phyloP scores from a whole-genome alignment of 805 yeast species.

The Suhomyces sp. region DNA sequence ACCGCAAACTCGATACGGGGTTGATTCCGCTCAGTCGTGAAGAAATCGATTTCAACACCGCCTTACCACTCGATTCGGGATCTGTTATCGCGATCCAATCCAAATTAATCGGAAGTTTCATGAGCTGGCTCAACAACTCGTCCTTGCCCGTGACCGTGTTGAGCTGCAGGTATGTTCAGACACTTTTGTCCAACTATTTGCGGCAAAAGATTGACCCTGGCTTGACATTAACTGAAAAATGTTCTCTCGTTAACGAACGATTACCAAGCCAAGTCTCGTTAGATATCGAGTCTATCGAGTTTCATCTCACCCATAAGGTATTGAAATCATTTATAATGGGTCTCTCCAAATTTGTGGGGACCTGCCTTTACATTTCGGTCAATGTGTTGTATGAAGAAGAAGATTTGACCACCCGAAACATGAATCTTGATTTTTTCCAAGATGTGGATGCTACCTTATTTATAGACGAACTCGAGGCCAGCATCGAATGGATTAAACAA shows the following conservation, averaged over 20 bases:
- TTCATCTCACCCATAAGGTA: constrained; percentile 47
- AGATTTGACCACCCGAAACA: constrained; percentile 63
- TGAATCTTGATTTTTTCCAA: constrained; percentile 46
- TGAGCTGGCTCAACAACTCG: constrained; percentile 76
- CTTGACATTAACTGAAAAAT: constrained; percentile 3
- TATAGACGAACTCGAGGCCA: constrained; percentile 27
- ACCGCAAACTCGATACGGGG: constrained; percentile 76
- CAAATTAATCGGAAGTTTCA: constrained; percentile 50
- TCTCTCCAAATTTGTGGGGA: constrained; percentile 52
- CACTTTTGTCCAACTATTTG: constrained; percentile 33
- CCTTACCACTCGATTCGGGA: constrained; percentile 25
- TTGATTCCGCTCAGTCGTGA: constrained; percentile 46
- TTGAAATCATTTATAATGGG: constrained; percentile 54
- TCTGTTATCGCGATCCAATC: constrained; percentile 53
- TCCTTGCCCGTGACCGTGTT: constrained; percentile 75
- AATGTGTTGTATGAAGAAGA: constrained; percentile 75
- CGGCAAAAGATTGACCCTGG: not conserved
- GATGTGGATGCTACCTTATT: constrained; percentile 23
- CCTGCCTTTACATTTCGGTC: constrained; percentile 45
- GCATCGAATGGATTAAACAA: constrained; percentile 31
- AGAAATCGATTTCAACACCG: constrained; percentile 49
- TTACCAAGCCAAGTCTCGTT: constrained; percentile 1
- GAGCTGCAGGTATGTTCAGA: constrained; percentile 72
- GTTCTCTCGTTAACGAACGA: constrained; percentile 7
- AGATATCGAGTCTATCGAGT: constrained; percentile 15